Evolutionary conservation across 2,329 filamentous ascomycete species (phyloP).

Genomic region (Colletotrichum lini): DNA sequence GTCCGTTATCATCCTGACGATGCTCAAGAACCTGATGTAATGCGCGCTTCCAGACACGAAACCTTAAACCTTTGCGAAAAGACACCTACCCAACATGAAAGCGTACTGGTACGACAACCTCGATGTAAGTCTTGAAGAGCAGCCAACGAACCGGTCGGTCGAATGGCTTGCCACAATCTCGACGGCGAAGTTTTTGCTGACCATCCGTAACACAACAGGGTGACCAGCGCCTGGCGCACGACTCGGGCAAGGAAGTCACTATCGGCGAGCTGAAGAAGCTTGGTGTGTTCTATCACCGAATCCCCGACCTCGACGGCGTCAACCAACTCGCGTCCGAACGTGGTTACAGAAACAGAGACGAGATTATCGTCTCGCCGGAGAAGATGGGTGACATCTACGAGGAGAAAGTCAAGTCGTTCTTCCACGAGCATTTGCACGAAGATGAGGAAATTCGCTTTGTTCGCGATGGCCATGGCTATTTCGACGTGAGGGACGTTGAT

Average conservation of each 20-base stretch:
- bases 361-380: constrained; percentile 88
- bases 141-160: not conserved
- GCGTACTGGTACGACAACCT: constrained; percentile 72
- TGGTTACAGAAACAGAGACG: constrained; percentile 94
- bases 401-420: constrained; percentile 93
- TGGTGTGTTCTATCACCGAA: constrained; percentile 84
- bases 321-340: constrained; percentile 81
- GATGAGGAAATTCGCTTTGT: constrained; percentile 99
- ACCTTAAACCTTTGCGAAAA: not conserved
- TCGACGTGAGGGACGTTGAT: constrained; percentile 86
- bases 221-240: constrained; percentile 92
- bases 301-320: constrained; percentile 76
- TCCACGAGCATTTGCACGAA: constrained; percentile 95
- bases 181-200: not conserved
- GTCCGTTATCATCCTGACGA: not conserved
- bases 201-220: constrained; percentile 67
- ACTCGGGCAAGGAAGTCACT: constrained; percentile 81
- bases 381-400: constrained; percentile 92
- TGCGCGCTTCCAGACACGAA: not conserved
- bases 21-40: not conserved
- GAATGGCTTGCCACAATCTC: constrained; percentile 8
- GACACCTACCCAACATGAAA: constrained; percentile 59
- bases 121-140: constrained; percentile 57
- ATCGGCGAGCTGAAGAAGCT: constrained; percentile 77
- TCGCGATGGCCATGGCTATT: constrained; percentile 88